A percentile compares a stretch with the other conserved stretches of the same genome.
These are phyloP conservation scores for Sclerospora graminicola DNA, from an alignment of 352 stramenopile genomes.

Conservation along the genomic window DNA sequence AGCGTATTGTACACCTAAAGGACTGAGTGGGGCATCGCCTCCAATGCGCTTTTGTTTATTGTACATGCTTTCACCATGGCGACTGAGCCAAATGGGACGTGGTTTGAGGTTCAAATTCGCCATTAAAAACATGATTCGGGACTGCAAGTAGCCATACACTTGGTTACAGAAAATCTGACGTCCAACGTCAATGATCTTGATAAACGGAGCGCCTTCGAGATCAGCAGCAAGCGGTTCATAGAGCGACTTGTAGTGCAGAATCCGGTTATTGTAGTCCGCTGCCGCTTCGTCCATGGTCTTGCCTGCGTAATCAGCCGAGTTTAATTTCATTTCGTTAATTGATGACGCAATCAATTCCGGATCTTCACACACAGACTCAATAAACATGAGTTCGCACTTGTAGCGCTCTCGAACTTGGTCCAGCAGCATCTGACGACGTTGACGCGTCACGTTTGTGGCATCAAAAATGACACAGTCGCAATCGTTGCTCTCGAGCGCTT, in stretches of 20 bases:
- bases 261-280: constrained; percentile 67
- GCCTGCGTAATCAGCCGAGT: constrained; percentile 64
- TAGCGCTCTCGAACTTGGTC: constrained; percentile 43
- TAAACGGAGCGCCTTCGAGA: constrained; percentile 52
- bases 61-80: constrained; percentile 96
- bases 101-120: constrained; percentile 92
- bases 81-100: constrained; percentile 93
- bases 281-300: constrained; percentile 66
- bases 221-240: constrained; percentile 58
- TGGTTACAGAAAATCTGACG: constrained; percentile 80
- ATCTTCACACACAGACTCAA: constrained; percentile 71
- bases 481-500: constrained; percentile 45
- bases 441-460: constrained; percentile 71
- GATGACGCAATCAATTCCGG: constrained; percentile 64
- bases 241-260: constrained; percentile 65
- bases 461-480: constrained; percentile 81
- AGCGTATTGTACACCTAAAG: constrained; percentile 89
- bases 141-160: constrained; percentile 80
- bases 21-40: constrained; percentile 90
- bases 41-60: constrained; percentile 96
- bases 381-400: constrained; percentile 78
- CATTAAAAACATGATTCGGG: constrained; percentile 91
- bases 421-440: constrained; percentile 48
- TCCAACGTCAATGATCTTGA: constrained; percentile 75
- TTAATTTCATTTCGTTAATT: constrained; percentile 82